Base-by-base conservation (phyloP, 768 basidiomycete genomes). In the Tephrocybe sp. region DNA sequence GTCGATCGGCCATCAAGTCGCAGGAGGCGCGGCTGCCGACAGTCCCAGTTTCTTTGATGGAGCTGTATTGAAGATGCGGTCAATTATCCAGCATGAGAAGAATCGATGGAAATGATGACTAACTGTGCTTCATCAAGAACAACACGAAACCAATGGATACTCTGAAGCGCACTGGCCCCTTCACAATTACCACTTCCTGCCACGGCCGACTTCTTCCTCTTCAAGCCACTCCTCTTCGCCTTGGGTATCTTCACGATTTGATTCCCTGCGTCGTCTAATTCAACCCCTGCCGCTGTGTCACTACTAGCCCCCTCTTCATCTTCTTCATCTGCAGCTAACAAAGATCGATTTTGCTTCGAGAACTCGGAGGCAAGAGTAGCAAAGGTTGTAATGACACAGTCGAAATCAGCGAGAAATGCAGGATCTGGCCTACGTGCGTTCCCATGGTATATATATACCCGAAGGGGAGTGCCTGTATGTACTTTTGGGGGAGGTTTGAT, bases 321-420 rank as follows among this genome's bases (percentile, higher is more conserved):
- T 11, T 91, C 89, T 1, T 84, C 81, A 0, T 82, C 83, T 3
- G 88, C 85, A 1, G 75, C 84, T 26, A 83, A 85, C 3, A 72
- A 72, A 52, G 84, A 89, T 61, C 82, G 77, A 50, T 71, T 82
- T 68, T 98, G 95, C 65, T 89, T 96, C 13, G 93, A 95, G 65
- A 79, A 98, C 65, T 99, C 97, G 11, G 90, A 89, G 1, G 95
- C 96, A 34, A 99, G 76, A 0, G 97, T 98, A 23, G 93, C 88
- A 68, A 93, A 99, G 2, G 94, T 98, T 4, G 97, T 99, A 66
- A 99, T 92, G 51, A 99, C 95, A 17, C 92, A 88, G 69, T 99
- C 97, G 66, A 98, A 96, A 65, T 95, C 85, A 16, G 92, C 89
- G 39, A 99, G 75, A 64, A 88, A 93, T 13, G 79, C 68, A n/a